Percentiles rank a stretch among this genome's conserved stretches.
Evolutionary conservation across 164 flowering plant genomes (phyloP).

Genomic region (Magnolia sinica): DNA sequence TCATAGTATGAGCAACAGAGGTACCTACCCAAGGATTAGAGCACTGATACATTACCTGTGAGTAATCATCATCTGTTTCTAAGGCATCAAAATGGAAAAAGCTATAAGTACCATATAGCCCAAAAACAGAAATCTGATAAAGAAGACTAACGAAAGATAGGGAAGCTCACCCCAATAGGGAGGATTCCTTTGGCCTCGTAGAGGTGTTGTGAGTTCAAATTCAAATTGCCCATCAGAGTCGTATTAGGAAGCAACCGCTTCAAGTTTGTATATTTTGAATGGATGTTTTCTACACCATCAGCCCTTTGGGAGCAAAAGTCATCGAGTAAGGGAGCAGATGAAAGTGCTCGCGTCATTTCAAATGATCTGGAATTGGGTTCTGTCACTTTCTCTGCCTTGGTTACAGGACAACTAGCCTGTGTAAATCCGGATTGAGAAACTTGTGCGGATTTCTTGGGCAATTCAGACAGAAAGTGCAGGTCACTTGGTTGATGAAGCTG

Average conservation of each 20-base stretch:
- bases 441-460: neutral
- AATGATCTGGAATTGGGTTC: neutral
- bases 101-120: neutral
- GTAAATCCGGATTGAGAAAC: neutral
- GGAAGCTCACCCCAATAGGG: neutral
- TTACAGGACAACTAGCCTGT: neutral
- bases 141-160: neutral
- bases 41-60: neutral
- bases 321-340: neutral
- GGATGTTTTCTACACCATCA: neutral
- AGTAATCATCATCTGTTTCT: neutral
- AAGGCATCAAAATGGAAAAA: neutral
- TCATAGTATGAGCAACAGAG: slow-evolving; percentile 14
- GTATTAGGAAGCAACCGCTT: neutral
- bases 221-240: neutral
- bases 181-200: neutral
- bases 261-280: neutral
- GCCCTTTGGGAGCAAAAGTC: neutral
- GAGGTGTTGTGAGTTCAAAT: neutral
- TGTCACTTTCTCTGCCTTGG: neutral
- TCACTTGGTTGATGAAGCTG: slow-evolving; percentile 1
- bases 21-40: neutral
- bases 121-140: neutral
- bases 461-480: neutral
- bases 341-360: neutral